phyloP scores from a whole-genome alignment of 352 stramenopile genomes.

The Lagenidium giganteum region DNA sequence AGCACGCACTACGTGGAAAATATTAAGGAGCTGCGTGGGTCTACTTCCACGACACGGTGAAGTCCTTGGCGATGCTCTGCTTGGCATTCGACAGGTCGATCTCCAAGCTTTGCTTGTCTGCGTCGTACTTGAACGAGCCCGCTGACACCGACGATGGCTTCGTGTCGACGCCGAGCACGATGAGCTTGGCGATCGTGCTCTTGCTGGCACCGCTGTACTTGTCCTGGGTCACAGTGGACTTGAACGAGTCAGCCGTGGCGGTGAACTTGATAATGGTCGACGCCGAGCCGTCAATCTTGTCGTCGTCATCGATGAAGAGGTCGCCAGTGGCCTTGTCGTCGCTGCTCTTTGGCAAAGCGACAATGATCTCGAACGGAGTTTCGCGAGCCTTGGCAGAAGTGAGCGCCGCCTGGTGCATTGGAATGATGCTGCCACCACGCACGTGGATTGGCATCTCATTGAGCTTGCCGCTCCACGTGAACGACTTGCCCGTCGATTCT shows the following conservation, averaged over 20 bases:
- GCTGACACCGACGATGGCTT: conserved; percentile 5
- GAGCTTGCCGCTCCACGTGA: conserved; percentile 30
- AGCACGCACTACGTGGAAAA: conserved; percentile 14
- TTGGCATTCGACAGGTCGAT: conserved; percentile 21
- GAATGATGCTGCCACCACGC: conserved; percentile 38
- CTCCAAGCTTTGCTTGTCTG: conserved; percentile 15
- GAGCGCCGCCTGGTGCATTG: conserved; percentile 39
- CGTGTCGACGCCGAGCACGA: conserved; percentile 16
- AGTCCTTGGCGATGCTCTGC: conserved; percentile 12
- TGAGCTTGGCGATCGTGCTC: conserved; percentile 19
- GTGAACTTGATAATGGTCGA: conserved; percentile 32
- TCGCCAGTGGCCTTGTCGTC: conserved; percentile 23
- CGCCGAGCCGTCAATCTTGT: conserved; percentile 25
- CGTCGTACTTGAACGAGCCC: conserved; percentile 8
- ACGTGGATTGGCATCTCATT: conserved; percentile 61
- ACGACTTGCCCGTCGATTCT: conserved; percentile 17
- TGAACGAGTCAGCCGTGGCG: conserved; percentile 12
- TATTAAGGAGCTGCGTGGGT: neutral
- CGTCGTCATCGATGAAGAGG: conserved; percentile 54
- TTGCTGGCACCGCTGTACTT: conserved; percentile 11
- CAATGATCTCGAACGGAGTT: conserved; percentile 45
- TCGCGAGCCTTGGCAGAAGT: conserved; percentile 35
- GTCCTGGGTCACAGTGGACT: conserved; percentile 13
- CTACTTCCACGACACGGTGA: conserved; percentile 10
- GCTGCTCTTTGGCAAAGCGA: conserved; percentile 24